A percentile compares a stretch with the other conserved stretches of the same genome.
phyloP scores from a whole-genome alignment of 495 filamentous ascomycete species.

The Penicillium paradoxum region DNA sequence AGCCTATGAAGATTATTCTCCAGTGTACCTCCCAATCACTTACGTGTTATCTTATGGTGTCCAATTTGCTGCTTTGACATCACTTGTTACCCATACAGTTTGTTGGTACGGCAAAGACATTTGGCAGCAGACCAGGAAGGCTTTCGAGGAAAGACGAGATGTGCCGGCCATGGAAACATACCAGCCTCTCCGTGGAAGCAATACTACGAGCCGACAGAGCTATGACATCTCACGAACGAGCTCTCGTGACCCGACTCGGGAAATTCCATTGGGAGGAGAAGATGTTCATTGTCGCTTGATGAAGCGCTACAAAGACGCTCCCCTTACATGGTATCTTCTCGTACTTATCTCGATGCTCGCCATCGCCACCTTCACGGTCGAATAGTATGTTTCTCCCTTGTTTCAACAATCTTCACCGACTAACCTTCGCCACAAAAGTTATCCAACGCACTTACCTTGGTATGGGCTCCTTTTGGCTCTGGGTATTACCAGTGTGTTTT shows the following conservation, averaged over 20 bases:
- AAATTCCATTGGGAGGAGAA: conserved; percentile 28
- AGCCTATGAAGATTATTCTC: conserved; percentile 71
- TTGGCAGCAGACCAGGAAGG: conserved; percentile 25
- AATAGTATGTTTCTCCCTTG: conserved; percentile 36
- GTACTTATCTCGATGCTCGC: conserved; percentile 25
- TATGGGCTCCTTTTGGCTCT: conserved; percentile 75
- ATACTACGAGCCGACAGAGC: conserved; percentile 6
- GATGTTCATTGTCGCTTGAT: conserved; percentile 61
- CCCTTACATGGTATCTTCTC: conserved; percentile 68
- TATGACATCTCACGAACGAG: conserved; percentile 7
- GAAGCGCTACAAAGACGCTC: conserved; percentile 56
- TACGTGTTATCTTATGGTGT: conserved; percentile 78
- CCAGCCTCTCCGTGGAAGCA: conserved; percentile 15
- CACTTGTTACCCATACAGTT: conserved; percentile 33
- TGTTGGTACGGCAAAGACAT: conserved; percentile 30
- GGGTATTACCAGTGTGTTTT: conserved; percentile 59
- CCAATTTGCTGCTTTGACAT: conserved; percentile 75
- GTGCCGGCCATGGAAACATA: conserved; percentile 21
- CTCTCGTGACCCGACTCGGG: conserved; percentile 16
- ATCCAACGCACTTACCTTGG: conserved; percentile 73
- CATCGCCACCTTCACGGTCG: conserved; percentile 26
- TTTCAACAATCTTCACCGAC: conserved; percentile 16
- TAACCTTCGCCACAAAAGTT: conserved; percentile 6
- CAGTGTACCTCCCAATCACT: conserved; percentile 78
- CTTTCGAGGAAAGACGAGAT: conserved; percentile 22